Percentiles rank a stretch among this genome's conserved stretches.
Evolutionary conservation across 148 eudicot species (phyloP).

Genomic region (Selenicereus undatus): DNA sequence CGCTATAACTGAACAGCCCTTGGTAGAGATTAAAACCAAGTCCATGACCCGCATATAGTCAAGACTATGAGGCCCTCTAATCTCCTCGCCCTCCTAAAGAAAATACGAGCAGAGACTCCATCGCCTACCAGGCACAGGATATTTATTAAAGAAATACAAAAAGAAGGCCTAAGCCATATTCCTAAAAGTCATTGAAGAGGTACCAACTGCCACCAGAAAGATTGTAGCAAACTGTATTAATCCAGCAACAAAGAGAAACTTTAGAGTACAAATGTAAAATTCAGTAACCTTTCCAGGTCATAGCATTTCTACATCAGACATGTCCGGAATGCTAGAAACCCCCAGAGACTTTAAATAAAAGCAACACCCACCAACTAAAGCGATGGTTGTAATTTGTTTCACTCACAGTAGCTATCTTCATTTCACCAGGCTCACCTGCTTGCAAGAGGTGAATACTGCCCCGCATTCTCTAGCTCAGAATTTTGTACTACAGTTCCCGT

Average conservation of each 20-base stretch:
- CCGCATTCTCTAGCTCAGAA: conserved; percentile 46
- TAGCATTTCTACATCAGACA: conserved; percentile 16
- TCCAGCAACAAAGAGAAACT: background rate
- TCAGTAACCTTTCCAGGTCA: background rate
- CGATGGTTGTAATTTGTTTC: conserved; percentile 35
- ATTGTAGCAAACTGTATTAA: background rate
- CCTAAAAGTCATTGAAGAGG: background rate
- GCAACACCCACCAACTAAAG: conserved; percentile 48
- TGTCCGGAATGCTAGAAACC: conserved; percentile 21
- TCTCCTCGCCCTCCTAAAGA: background rate
- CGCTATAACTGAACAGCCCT: background rate
- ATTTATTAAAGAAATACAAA: background rate
- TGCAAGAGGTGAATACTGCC: conserved; percentile 57
- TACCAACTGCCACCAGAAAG: background rate
- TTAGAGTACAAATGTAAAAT: background rate
- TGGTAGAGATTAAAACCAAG: background rate
- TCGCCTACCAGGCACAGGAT: background rate
- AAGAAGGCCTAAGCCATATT: background rate
- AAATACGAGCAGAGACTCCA: conserved; percentile 6
- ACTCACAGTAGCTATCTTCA: conserved; percentile 34
- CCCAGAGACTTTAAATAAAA: conserved; percentile 27
- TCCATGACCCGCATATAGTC: background rate
- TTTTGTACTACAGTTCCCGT: conserved; percentile 36
- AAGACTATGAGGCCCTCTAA: background rate
- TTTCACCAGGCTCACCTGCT: conserved; percentile 80